Evolutionary conservation across 2,329 filamentous ascomycete species (phyloP), one percentile per base, ranked within the genome.

Genomic region (Pseudogymnoascus destructans): DNA sequence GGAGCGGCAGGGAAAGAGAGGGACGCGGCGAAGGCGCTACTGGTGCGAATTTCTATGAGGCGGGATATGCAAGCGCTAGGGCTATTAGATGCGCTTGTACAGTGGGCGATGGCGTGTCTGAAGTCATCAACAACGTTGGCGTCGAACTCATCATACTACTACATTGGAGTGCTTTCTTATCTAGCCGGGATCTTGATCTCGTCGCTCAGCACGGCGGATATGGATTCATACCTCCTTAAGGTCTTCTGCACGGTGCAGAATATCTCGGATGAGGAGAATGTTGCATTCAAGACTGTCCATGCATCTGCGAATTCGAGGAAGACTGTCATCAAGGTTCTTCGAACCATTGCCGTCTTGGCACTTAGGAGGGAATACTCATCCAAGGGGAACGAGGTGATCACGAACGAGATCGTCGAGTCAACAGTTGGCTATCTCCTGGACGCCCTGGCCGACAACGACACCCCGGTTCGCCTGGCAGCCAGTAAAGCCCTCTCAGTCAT

Each of bases 401-500:
- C 60, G 15, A 60, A 56, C 38, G 79, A 79, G 58, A 75, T 86
- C 68, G 70, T 95, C 13, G 92, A 97, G 72, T 84, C 85, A 27
- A 81, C 87, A 3, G 89, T 98, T 64, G 87, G 90, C 58, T 84
- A 87, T 66, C 77, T 96, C 2, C 77, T 98, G 2, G 85, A 89
- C 60, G 79, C 80, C 10, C 75, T 97, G 1, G 83, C 83, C 1
- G 93, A 98, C 70, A 87, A 88, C 61, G 91, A 97, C 66, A 96
- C 91, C 0, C 89, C 90, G 0, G 91, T 98, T 10, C 79, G 93
- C 35, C 81, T 95, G 65, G 87, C 92, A 30, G 89, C 92, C 17
- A 95, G 90, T 70, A 98, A 98, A 72, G 87, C 90, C 3, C 79
- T 97, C 46, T 95, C 90, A 70, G 79, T 95, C 57, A 83, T 97